Base-by-base conservation (phyloP, 495 filamentous ascomycete species). In the Cercophora samala region DNA sequence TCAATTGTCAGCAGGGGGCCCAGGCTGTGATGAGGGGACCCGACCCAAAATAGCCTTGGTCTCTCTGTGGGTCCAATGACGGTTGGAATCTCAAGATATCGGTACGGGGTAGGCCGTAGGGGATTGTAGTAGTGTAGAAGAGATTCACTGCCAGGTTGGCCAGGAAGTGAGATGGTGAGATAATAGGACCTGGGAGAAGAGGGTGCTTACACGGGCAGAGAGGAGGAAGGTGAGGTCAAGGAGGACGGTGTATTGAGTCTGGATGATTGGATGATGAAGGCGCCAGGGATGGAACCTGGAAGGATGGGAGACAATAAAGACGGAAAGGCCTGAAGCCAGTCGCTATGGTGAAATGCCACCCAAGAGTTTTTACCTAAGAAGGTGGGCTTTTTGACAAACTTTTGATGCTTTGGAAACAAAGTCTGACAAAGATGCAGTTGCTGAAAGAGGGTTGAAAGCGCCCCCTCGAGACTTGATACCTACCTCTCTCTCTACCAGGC, bases 11-110 rank as follows among this genome's bases (percentile, higher is more conserved):
- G 62, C 68, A 60, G 58, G 68, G 67, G 55, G 63, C 32, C 56
- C 61, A 64, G 51, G 63, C 25, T 56, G 37, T 29, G 62, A 62
- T 42, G 51, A 62, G 46, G 37, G 37, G 37, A 56, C 54, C 66
- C 42, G 26, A 66, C 72, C 70, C 68, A 72, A 70, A 74, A 74
- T 74, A 74, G 72, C 66, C 70, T 64, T 69, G 32, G 68, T 11
- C 9, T 11, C 5, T 53, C 9, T 11, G 37, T 53, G 32, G 58
- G 5, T 29, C 59, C 46, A 62, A 55, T 26, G 64, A 23, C 9
- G 42, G 61, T 46, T 9, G 37, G 37, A 17, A 15, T 17, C 37
- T 46, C 37, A 19, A 55, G 46, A n/a, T n/a, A n/a, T n/a, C n/a
- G n/a, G n/a, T n/a, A n/a, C n/a, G n/a, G n/a, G n/a, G n/a, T n/a